phyloP scores from a whole-genome alignment of 176 grass and related monocot species.

The Lolium rigidum region DNA sequence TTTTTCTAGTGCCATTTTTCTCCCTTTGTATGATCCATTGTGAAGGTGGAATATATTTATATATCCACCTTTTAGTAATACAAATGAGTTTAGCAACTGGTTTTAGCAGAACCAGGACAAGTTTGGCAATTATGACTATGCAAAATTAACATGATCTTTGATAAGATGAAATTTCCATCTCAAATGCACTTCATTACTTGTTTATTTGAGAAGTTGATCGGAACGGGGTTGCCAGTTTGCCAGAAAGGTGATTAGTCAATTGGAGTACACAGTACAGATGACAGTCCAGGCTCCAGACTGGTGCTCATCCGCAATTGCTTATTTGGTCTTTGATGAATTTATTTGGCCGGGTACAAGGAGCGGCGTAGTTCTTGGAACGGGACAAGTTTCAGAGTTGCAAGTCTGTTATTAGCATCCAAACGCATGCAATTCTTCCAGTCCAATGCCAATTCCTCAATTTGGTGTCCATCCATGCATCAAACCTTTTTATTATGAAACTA shows the following conservation, averaged over 20 bases:
- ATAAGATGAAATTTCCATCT: not conserved
- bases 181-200: not conserved
- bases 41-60: too few species aligned
- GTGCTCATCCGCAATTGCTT: not conserved
- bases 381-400: not conserved
- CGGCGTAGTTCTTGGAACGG: too few species aligned
- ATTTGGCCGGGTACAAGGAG: not conserved
- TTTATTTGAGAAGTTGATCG: not conserved
- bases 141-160: not conserved
- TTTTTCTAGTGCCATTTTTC: too few species aligned
- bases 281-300: not conserved
- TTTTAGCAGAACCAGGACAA: too few species aligned
- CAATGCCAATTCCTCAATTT: not conserved
- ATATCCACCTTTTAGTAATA: too few species aligned
- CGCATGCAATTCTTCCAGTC: not conserved
- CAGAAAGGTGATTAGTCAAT: not conserved
- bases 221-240: not conserved
- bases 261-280: not conserved
- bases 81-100: too few species aligned
- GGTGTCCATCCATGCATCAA: not conserved
- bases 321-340: not conserved
- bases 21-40: too few species aligned
- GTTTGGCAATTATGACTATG: not conserved
- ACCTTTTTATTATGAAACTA: not conserved
- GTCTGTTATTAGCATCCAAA: not conserved